Percentiles rank a stretch among this genome's conserved stretches.
These are phyloP conservation scores for Boletellus deceptivus DNA, from an alignment of 1,284 basidiomycete species.

Conservation along the genomic window DNA sequence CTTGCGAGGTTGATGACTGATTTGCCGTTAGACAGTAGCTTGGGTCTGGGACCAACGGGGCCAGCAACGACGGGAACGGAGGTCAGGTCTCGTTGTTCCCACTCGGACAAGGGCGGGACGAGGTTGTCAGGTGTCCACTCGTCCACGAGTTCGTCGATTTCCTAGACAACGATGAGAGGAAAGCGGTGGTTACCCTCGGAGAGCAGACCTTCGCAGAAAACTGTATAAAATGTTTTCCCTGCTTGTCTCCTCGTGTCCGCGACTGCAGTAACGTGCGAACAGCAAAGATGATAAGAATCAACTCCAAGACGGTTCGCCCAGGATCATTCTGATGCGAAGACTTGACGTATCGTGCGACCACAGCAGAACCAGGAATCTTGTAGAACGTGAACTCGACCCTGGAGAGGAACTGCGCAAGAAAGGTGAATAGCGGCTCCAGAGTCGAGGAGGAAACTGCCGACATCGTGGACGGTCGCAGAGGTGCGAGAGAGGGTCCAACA, in stretches of 20 bases:
- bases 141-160: conserved; percentile 94
- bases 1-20: conserved; percentile 86
- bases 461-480: conserved; percentile 19
- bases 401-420: conserved; percentile 54
- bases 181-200: not conserved
- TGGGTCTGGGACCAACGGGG: conserved; percentile 80
- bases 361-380: conserved; percentile 84
- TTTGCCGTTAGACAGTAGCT: conserved; percentile 73
- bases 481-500: not conserved
- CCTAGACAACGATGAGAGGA: conserved; percentile 46
- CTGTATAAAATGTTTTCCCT: conserved; percentile 89
- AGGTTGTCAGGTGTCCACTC: conserved; percentile 95
- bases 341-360: conserved; percentile 88
- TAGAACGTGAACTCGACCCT: conserved; percentile 62
- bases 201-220: conserved; percentile 78
- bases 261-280: conserved; percentile 87
- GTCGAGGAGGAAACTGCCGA: conserved; percentile 30
- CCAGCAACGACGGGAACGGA: conserved; percentile 82
- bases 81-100: conserved; percentile 69
- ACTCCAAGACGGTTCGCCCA: conserved; percentile 86
- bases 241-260: conserved; percentile 82
- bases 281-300: conserved; percentile 88
- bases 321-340: conserved; percentile 91
- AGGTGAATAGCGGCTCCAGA: conserved; percentile 59
- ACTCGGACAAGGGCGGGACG: conserved; percentile 56